Conservation (phyloP, 257 asterid species). For the Solanum arcanum region DNA sequence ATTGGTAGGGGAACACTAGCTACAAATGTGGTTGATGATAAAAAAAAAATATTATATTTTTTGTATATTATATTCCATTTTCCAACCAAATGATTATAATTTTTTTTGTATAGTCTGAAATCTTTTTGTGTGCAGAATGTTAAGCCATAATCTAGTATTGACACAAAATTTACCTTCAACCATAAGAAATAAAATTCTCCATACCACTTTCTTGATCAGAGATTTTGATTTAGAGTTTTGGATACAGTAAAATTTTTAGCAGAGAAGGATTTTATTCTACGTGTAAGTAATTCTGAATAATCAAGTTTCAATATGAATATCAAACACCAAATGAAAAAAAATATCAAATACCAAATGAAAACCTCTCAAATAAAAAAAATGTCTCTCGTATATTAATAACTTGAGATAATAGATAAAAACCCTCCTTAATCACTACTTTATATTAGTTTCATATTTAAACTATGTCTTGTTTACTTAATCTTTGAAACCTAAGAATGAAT, state of each 20-base stretch:
- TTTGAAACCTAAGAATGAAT: background rate
- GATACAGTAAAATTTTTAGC: background rate
- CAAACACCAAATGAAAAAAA: no score
- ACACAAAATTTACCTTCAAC: background rate
- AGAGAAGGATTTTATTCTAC: no score
- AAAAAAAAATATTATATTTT: no score
- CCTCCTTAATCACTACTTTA: background rate
- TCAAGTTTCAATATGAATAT: background rate
- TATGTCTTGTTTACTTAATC: background rate
- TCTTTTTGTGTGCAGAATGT: background rate
- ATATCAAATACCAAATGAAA: no score
- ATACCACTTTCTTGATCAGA: no score
- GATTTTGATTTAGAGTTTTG: background rate
- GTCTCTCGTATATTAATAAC: no score
- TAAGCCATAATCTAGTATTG: background rate
- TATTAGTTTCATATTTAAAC: no score
- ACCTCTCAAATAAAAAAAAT: no score
- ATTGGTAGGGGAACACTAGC: constrained; percentile 28
- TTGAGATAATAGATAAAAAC: no score
- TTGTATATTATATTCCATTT: background rate
- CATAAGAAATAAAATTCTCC: background rate
- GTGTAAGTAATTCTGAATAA: no score
- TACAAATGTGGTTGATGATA: background rate
- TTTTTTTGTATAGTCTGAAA: background rate
- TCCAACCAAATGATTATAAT: background rate